phyloP scores from a whole-genome alignment of 768 basidiomycete genomes.

The Phylloporus arenicola region DNA sequence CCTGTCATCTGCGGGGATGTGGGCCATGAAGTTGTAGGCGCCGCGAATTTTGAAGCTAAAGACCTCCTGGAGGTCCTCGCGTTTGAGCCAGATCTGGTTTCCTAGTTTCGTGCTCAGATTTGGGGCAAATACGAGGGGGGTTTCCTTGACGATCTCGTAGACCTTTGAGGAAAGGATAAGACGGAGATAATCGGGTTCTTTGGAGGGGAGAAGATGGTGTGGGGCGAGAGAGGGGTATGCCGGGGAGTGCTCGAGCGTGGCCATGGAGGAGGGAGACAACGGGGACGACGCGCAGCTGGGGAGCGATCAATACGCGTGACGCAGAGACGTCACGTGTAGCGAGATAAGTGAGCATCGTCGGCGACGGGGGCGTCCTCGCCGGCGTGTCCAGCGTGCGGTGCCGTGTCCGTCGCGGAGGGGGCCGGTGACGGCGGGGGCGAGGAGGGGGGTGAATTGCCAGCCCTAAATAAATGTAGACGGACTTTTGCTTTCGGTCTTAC shows the following conservation, averaged over 20 bases:
- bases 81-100: slow-evolving; percentile 92
- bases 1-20: slow-evolving; percentile 80
- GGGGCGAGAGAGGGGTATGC: slow-evolving; percentile 61
- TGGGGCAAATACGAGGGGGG: slow-evolving; percentile 81
- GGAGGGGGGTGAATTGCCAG: slow-evolving; percentile 23
- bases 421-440: not conserved
- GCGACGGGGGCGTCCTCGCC: not conserved
- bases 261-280: slow-evolving; percentile 15
- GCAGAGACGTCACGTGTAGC: slow-evolving; percentile 19
- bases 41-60: slow-evolving; percentile 99
- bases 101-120: slow-evolving; percentile 86
- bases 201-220: slow-evolving; percentile 58
- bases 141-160: slow-evolving; percentile 84
- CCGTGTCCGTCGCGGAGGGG: not conserved
- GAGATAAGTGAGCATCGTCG: too few relatives aligned
- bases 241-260: slow-evolving; percentile 65
- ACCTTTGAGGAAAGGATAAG: slow-evolving; percentile 88
- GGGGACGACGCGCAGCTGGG: not conserved
- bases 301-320: slow-evolving; percentile 5
- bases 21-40: slow-evolving; percentile 98
- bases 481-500: slow-evolving; percentile 7
- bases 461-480: slow-evolving; percentile 32
- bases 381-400: not conserved
- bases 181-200: slow-evolving; percentile 81
- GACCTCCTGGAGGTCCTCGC: slow-evolving; percentile 95